phyloP scores from a whole-genome alignment of 805 yeast genomes.

The Kazachstania martiniae region DNA sequence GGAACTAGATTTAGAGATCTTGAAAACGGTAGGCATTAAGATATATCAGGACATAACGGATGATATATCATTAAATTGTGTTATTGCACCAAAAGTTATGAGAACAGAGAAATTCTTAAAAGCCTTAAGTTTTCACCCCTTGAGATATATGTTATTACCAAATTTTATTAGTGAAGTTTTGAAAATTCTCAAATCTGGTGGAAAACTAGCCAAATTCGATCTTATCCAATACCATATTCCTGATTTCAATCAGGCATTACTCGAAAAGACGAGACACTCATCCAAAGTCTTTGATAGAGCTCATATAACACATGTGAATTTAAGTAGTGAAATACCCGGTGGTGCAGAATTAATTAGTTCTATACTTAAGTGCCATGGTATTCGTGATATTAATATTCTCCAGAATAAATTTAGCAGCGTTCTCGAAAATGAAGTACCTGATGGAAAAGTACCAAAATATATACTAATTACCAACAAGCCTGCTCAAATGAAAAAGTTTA shows the following conservation, averaged over 20 bases:
- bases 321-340: constrained; percentile 21
- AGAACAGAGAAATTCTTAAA: constrained; percentile 81
- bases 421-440: not conserved
- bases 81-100: constrained; percentile 71
- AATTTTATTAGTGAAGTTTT: constrained; percentile 39
- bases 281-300: constrained; percentile 21
- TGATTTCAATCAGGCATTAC: constrained; percentile 21
- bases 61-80: constrained; percentile 30
- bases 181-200: constrained; percentile 16
- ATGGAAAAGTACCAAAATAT: constrained; percentile 7
- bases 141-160: constrained; percentile 44
- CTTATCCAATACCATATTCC: constrained; percentile 25
- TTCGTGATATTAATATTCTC: constrained; percentile 13
- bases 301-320: constrained; percentile 12
- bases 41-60: constrained; percentile 26
- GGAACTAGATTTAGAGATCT: constrained; percentile 32
- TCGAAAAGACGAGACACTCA: constrained; percentile 8
- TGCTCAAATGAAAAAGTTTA: constrained; percentile 21
- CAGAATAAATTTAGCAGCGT: constrained; percentile 12
- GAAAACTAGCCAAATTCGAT: constrained; percentile 4
- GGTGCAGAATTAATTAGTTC: constrained; percentile 18
- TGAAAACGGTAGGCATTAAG: constrained; percentile 48
- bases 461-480: constrained; percentile 21
- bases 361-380: constrained; percentile 21
- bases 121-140: constrained; percentile 47